Base-by-base conservation (phyloP, 257 asterid species). In the Forsythia viridissima region DNA sequence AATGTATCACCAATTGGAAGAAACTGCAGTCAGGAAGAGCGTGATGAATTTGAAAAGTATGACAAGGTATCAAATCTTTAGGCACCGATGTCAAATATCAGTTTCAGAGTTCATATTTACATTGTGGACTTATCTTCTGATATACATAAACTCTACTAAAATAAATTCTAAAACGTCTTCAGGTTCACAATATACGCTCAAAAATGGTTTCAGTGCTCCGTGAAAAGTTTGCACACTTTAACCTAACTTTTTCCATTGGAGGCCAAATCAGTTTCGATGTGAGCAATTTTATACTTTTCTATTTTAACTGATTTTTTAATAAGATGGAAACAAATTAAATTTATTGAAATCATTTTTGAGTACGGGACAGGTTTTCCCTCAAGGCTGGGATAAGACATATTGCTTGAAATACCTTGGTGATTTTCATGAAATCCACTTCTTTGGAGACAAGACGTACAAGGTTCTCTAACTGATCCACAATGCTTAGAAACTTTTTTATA, bases 191-290 rank as follows among this genome's bases (percentile, higher is more conserved):
- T 80, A 81, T 96, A 48, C 97, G 98, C 37, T 84, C 92, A 55
- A 89, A 85, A 89, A 93, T 96, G 99, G 97, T 96, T 46, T 88
- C 94, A 0, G 86, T 86, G 44, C 94, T 96, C 41, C 88, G 93
- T 18, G 96, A 93, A 80, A 96, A 90, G 87, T 96, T 96, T 82
- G 93, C 90, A 1, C 95, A 92, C 82, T 84, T 86, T 7, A 86
- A 93, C 85, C 88, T 96, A 39, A 91, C 94, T 21, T 93, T 93
- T 78, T 93, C 99, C 77, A 89, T 96, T 39, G 98, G 99, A 6
- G 99, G 99, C 72, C 97, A 93, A 86, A 96, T 96, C 85, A 96
- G 99, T 88, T 96, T 96, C 42, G 99, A 93, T 80, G 99, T 93
- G 84, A 89, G 97, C 84, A 63, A 59, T 67, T 67, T 11, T 74